A percentile compares a stretch with the other conserved stretches of the same genome.
Conservation (phyloP, 805 yeast species). For the Starmerella geochares region DNA sequence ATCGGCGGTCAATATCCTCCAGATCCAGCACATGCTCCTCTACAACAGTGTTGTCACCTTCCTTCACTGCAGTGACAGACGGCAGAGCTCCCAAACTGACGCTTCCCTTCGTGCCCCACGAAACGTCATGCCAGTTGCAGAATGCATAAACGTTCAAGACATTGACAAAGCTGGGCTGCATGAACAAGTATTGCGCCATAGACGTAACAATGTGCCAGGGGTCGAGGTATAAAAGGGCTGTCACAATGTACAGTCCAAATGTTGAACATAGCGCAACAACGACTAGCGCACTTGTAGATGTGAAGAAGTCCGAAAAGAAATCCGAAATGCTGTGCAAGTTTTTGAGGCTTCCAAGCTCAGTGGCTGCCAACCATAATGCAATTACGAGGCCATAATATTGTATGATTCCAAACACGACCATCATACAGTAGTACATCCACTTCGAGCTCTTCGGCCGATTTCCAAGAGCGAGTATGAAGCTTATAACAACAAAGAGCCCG, state of each 20-base stretch:
- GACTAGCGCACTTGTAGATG: conserved; percentile 43
- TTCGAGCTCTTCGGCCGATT: conserved; percentile 55
- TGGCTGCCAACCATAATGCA: conserved; percentile 48
- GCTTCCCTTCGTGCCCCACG: conserved; percentile 69
- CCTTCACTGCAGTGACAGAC: conserved; percentile 40
- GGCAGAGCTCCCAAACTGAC: conserved; percentile 47
- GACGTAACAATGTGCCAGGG: conserved; percentile 60
- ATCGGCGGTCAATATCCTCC: conserved; percentile 46
- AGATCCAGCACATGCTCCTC: conserved; percentile 41
- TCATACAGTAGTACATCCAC: conserved; percentile 43
- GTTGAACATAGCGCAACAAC: conserved; percentile 53
- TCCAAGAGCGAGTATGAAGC: conserved; percentile 55
- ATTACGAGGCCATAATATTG: conserved; percentile 52
- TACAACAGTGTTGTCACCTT: conserved; percentile 45
- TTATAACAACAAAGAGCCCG: conserved; percentile 45
- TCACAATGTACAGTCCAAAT: conserved; percentile 49
- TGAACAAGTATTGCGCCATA: conserved; percentile 34
- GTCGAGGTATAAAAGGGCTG: conserved; percentile 50
- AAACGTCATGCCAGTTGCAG: conserved; percentile 61
- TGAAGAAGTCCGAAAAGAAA: conserved; percentile 32
- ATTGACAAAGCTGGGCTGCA: conserved; percentile 33
- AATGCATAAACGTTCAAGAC: conserved; percentile 57
- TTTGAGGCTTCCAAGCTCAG: conserved; percentile 37
- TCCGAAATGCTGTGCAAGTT: conserved; percentile 23
- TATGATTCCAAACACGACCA: conserved; percentile 48